phyloP scores from a whole-genome alignment of 768 basidiomycete genomes.

The Coprinellus aureogranulatus region DNA sequence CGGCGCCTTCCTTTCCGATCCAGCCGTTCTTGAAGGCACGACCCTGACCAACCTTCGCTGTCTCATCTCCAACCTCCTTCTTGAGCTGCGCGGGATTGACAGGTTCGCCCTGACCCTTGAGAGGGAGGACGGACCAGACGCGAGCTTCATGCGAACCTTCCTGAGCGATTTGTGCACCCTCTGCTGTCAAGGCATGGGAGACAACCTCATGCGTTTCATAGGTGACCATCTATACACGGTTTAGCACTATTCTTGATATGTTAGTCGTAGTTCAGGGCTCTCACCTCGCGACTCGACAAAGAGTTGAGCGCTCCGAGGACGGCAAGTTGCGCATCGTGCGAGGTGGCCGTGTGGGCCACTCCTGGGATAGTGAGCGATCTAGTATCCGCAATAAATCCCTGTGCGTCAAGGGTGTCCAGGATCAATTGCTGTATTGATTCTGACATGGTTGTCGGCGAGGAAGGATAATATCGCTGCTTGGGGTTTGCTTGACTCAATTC shows the following conservation, averaged over 20 bases:
- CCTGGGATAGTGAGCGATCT: constrained; percentile 67
- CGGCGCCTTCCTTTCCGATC: constrained; percentile 88
- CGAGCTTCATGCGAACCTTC: constrained; percentile 93
- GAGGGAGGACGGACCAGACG: constrained; percentile 83
- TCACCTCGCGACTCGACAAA: constrained; percentile 78
- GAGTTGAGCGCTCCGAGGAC: constrained; percentile 93
- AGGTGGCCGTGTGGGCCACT: constrained; percentile 50
- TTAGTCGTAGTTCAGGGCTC: constrained; percentile 18
- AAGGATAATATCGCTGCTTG: constrained; percentile 9
- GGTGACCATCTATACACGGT: constrained; percentile 67
- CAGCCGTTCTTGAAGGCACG: constrained; percentile 97
- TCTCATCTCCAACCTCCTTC: constrained; percentile 77
- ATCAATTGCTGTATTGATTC: constrained; percentile 79
- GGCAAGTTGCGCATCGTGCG: constrained; percentile 76
- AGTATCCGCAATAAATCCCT: constrained; percentile 63
- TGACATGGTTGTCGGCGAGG: constrained; percentile 46
- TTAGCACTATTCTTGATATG: neutral
- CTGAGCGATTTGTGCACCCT: constrained; percentile 75
- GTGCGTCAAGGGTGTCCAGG: constrained; percentile 64
- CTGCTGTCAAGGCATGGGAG: constrained; percentile 72
- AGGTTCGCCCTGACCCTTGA: constrained; percentile 66
- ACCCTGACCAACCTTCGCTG: constrained; percentile 90
- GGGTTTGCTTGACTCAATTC: constrained; percentile 16
- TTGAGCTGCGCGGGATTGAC: constrained; percentile 68
- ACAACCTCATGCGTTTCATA: constrained; percentile 77